Base-by-base conservation (phyloP, 257 asterid genomes). In the Petrea volubilis region DNA sequence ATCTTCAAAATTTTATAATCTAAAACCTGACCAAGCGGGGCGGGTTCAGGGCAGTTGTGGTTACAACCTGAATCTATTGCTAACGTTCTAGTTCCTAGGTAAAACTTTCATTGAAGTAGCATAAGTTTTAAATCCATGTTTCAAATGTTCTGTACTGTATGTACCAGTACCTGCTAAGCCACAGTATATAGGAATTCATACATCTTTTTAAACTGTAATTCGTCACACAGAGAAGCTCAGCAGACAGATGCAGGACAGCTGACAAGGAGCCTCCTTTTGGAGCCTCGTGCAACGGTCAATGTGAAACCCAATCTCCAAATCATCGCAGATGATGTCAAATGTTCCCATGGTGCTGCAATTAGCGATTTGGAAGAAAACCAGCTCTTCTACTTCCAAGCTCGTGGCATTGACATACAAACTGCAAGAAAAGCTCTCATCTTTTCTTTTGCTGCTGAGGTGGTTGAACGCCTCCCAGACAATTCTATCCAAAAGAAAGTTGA, bases 231-330 rank as follows among this genome's bases (percentile, higher is more conserved):
- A 79, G 74, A 81, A 2, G 99, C 99, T 5, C 99, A 94, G 72
- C 97, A 94, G 82, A 94, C 99, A 0, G 99, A 94, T 74, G 98
- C 98, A 31, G 97, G 98, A 36, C 99, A 94, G 59, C 96, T 94
- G 5, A 86, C 96, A 5, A 83, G 99, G 83, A 88, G 92, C 76
- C 95, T 94, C 70, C 93, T 90, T 18, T 77, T 94, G 71, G 89
- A 81, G 78, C 98, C 96, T 20, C 88, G 97, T 46, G 99, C 93
- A 1, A 90, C 96, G 3, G 95, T 94, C 24, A 91, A 94, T 59
- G 91, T 92, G 44, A 90, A 92, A 73, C 99, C 99, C 0, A 90
- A 89, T 74, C 99, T 94, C 79, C 98, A 94, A 79, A 94, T 94
- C 68, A 83, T 92, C 7, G 99, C 99, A 7, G 97, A 90, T 21